Percentiles rank a stretch among this genome's conserved stretches.
phyloP scores from a whole-genome alignment of 2,329 filamentous ascomycete species.

The Xylaria sp. region DNA sequence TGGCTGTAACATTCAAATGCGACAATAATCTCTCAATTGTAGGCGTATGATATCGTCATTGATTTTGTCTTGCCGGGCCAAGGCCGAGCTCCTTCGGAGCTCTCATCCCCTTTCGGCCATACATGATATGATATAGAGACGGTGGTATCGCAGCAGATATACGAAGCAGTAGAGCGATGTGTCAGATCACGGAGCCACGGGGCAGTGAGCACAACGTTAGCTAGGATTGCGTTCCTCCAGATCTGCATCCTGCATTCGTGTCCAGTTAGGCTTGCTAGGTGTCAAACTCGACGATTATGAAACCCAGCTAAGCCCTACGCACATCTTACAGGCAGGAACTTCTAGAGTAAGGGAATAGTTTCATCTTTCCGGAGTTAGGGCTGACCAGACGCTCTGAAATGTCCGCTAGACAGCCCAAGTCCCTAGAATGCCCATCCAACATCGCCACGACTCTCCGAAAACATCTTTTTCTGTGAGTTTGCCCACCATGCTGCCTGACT shows the following conservation, averaged over 20 bases:
- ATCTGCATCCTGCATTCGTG: neutral
- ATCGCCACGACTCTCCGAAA: neutral
- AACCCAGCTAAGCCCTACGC: neutral
- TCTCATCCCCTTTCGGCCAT: neutral
- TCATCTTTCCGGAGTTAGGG: neutral
- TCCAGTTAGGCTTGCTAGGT: neutral
- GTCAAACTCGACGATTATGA: neutral
- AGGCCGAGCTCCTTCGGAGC: neutral
- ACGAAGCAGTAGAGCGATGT: neutral
- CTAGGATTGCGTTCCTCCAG: neutral
- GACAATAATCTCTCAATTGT: neutral
- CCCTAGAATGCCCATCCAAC: neutral
- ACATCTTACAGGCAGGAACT: neutral
- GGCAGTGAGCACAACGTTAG: neutral
- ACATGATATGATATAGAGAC: neutral
- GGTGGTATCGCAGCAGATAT: too few relatives aligned
- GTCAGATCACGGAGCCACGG: neutral
- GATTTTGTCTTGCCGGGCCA: neutral
- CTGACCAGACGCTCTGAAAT: neutral
- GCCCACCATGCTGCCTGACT: neutral
- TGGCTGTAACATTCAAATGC: neutral
- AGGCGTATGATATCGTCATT: neutral
- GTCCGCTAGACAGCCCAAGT: neutral
- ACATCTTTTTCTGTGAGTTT: too few relatives aligned
- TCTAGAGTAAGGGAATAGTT: neutral